Percentiles rank a stretch among this genome's conserved stretches.
Conservation (phyloP, 371 early-diverging fungal genomes). For the Rhizomucor miehei region DNA sequence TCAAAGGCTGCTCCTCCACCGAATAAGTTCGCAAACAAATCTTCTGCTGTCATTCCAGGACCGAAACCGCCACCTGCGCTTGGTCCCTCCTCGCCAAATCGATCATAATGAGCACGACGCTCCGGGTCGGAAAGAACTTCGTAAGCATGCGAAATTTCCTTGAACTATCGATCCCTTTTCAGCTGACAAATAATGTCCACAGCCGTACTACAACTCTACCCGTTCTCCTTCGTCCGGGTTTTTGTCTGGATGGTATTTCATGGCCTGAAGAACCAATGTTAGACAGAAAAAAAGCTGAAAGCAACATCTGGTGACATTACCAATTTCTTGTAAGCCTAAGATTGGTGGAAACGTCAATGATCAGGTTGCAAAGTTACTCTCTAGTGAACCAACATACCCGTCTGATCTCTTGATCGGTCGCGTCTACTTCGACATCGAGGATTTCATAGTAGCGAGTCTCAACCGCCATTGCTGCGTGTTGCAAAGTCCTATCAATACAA, state of each 20-base stretch:
- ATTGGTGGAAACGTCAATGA: background rate
- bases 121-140: conserved; percentile 90
- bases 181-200: conserved; percentile 7
- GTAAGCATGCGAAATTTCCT: conserved; percentile 93
- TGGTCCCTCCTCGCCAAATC: conserved; percentile 88
- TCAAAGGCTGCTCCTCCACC: conserved; percentile 13
- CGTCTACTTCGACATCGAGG: conserved; percentile 79
- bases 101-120: conserved; percentile 82
- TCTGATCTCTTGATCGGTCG: conserved; percentile 85
- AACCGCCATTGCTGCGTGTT: conserved; percentile 58
- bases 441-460: conserved; percentile 90
- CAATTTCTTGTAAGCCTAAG: conserved; percentile 88
- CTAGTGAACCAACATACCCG: conserved; percentile 44
- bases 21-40: conserved; percentile 74
- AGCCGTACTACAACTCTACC: conserved; percentile 15
- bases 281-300: background rate
- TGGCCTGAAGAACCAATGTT: conserved; percentile 48
- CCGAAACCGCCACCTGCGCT: conserved; percentile 36
- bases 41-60: conserved; percentile 60
- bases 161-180: conserved; percentile 60
- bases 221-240: conserved; percentile 50
- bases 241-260: conserved; percentile 97
- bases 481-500: background rate
- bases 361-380: background rate
- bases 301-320: conserved; percentile 14